These are phyloP conservation scores for Melampsora medusae DNA, from an alignment of 1,284 basidiomycete species.

Conservation along the genomic window DNA sequence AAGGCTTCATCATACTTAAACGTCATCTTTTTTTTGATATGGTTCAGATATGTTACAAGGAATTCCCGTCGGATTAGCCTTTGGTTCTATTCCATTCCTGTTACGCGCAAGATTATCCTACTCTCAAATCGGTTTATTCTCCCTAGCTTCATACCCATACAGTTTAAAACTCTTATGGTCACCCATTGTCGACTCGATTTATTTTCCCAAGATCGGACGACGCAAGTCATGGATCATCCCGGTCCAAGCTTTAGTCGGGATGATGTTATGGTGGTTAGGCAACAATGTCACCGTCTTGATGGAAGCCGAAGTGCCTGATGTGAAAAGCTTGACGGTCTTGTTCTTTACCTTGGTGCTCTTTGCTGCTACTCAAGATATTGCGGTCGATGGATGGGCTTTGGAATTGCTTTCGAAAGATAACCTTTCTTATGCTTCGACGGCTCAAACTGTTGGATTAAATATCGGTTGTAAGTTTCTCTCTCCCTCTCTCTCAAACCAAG, in stretches of 20 bases:
- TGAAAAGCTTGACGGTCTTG: slow-evolving; percentile 74
- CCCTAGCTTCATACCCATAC: slow-evolving; percentile 92
- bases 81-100: slow-evolving; percentile 92
- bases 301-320: slow-evolving; percentile 77
- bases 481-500: background rate
- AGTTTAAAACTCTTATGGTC: slow-evolving; percentile 97
- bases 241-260: slow-evolving; percentile 86
- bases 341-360: slow-evolving; percentile 91
- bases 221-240: slow-evolving; percentile 99
- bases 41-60: slow-evolving; percentile 83
- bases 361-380: slow-evolving; percentile 98
- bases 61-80: slow-evolving; percentile 74
- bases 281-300: slow-evolving; percentile 75
- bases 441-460: slow-evolving; percentile 95
- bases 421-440: slow-evolving; percentile 92
- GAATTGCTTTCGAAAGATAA: slow-evolving; percentile 93
- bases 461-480: slow-evolving; percentile 65
- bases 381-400: slow-evolving; percentile 98
- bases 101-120: slow-evolving; percentile 91
- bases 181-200: slow-evolving; percentile 92
- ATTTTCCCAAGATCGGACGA: slow-evolving; percentile 74
- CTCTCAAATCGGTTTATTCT: slow-evolving; percentile 91
- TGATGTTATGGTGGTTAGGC: slow-evolving; percentile 83
- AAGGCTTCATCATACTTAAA: background rate
- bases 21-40: background rate